Base-by-base conservation (phyloP, 2,329 filamentous ascomycete genomes). In the Colletotrichum sp. region DNA sequence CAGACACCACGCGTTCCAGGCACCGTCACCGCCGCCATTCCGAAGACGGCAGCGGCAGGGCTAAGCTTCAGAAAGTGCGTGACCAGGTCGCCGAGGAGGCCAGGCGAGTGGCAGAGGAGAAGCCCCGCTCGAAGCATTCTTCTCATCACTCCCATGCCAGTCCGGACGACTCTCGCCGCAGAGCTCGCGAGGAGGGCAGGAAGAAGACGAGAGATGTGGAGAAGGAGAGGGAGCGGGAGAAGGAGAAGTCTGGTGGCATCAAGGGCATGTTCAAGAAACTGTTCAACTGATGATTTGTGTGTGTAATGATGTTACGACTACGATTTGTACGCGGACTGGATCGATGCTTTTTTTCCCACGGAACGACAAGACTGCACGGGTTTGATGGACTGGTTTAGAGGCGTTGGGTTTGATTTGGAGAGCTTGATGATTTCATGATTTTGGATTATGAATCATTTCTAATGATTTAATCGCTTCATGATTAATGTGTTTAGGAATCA, bases 221-320 rank as follows among this genome's bases (percentile, higher is more conserved):
- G 72, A 74, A 78, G 71, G 68, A 74, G 59, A 82, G 84, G 76
- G 83, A 84, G 72, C 28, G 30, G 70, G 75, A 78, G 72, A 74
- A 74, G 67, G 83, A 85, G 76, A 83, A 84, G 73, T 59, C 80
- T 2, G 77, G 80, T 9, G 84, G 84, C 2, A 72, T 87, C 70
- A 83, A 82, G 75, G 83, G 81, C 10, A 79, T 82, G n/a, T 81
- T 86, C 48, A 86, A 84, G 81, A 84, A 81, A 75, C 36, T 86
- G 12, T 86, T 87, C 71, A 79, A 77, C n/a, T 84, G 72, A 60
- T 73, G 71, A 68, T 28, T 36, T 28, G 24, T 52, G 44, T 63
- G 64, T 65, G 72, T 76, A 76, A 73, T 65, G 73, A 73, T 73
- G 26, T 44, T 73, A 75, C 34, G 73, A 64, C 60, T 63, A 73